Conservation (phyloP, 2,329 filamentous ascomycete genomes). For the Xylariaceae sp. region DNA sequence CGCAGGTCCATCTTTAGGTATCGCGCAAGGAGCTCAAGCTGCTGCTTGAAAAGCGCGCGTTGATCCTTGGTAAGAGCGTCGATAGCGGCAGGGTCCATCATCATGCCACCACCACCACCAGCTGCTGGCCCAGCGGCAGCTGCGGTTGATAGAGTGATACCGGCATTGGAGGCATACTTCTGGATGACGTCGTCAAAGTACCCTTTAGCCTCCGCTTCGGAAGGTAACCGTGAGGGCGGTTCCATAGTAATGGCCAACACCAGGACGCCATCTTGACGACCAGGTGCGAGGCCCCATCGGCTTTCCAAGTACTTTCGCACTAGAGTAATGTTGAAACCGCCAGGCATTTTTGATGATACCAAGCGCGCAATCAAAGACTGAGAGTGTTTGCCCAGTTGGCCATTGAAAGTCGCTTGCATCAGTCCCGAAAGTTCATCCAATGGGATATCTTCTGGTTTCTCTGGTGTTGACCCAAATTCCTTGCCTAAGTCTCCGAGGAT, state of each 20-base stretch:
- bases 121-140: slow-evolving; percentile 76
- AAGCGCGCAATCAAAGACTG: slow-evolving; percentile 90
- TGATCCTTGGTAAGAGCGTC: slow-evolving; percentile 98
- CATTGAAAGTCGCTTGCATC: slow-evolving; percentile 99
- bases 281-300: slow-evolving; percentile 85
- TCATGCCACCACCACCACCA: slow-evolving; percentile 83
- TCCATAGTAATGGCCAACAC: slow-evolving; percentile 92
- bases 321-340: slow-evolving; percentile 97
- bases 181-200: slow-evolving; percentile 89
- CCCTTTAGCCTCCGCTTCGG: slow-evolving; percentile 88
- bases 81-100: slow-evolving; percentile 98
- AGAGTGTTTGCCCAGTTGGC: slow-evolving; percentile 96
- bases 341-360: slow-evolving; percentile 99
- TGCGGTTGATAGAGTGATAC: slow-evolving; percentile 81
- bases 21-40: slow-evolving; percentile 90
- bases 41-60: slow-evolving; percentile 94
- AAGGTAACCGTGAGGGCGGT: slow-evolving; percentile 84
- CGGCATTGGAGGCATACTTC: slow-evolving; percentile 85
- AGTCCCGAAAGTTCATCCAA: slow-evolving; percentile 92
- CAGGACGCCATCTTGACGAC: slow-evolving; percentile 89
- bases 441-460: slow-evolving; percentile 97
- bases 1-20: slow-evolving; percentile 98
- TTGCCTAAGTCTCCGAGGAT: slow-evolving; percentile 97
- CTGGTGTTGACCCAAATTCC: slow-evolving; percentile 96
- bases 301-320: slow-evolving; percentile 95